phyloP scores from a whole-genome alignment of 495 filamentous ascomycete species.

The Hypoxylon intermedium region DNA sequence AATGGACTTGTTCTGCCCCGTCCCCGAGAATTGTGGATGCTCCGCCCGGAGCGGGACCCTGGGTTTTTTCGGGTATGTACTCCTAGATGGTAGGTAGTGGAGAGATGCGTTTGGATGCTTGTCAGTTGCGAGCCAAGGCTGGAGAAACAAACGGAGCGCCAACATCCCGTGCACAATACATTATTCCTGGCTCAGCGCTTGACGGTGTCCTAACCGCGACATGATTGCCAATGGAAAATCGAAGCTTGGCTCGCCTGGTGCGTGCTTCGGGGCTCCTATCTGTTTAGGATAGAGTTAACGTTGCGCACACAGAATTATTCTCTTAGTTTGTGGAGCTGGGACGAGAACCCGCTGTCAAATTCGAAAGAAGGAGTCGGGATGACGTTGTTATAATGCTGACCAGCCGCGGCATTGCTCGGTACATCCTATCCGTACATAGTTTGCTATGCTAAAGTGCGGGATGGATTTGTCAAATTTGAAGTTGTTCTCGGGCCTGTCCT shows the following conservation, averaged over 20 bases:
- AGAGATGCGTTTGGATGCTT: conserved; percentile 7
- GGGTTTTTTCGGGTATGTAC: conserved; percentile 24
- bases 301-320: conserved; percentile 10
- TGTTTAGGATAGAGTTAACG: conserved; percentile 20
- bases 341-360: conserved; percentile 17
- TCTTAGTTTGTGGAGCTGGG: conserved; percentile 20
- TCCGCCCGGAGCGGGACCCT: conserved; percentile 35
- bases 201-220: background rate
- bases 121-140: conserved; percentile 10
- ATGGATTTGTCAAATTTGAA: background rate
- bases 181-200: background rate
- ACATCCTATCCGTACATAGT: background rate
- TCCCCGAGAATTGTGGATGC: conserved; percentile 33
- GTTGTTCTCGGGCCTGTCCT: background rate
- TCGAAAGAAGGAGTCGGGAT: conserved; percentile 23
- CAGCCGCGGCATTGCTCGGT: conserved; percentile 14
- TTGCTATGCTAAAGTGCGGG: background rate
- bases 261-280: conserved; percentile 24
- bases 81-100: conserved; percentile 19
- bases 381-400: conserved; percentile 29
- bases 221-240: background rate
- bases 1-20: conserved; percentile 8
- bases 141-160: background rate
- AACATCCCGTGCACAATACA: background rate
- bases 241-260: background rate